Percentiles rank a stretch among this genome's conserved stretches.
Evolutionary conservation across 306 rosid genomes (phyloP).

Genomic region (Rosa rugosa): DNA sequence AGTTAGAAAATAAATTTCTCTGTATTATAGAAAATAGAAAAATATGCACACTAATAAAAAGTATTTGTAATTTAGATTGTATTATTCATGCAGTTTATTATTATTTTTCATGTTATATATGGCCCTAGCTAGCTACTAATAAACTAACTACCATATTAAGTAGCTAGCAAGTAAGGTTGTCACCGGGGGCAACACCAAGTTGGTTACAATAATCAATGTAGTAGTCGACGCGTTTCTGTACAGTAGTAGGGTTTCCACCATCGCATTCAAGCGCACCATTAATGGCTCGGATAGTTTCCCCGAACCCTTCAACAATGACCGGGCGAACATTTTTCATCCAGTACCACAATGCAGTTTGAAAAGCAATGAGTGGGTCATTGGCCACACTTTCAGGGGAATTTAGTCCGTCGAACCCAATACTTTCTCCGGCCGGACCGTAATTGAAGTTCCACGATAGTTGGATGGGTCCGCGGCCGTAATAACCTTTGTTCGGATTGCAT

Average conservation of each 20-base stretch:
- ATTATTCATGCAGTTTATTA: background rate
- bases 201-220: constrained; percentile 59
- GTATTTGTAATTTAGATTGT: too few relatives aligned
- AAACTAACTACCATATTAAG: background rate
- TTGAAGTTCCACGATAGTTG: constrained; percentile 91
- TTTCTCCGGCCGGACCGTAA: constrained; percentile 71
- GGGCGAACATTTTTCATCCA: constrained; percentile 69
- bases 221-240: constrained; percentile 47
- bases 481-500: constrained; percentile 63
- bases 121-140: too few relatives aligned
- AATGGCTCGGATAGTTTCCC: constrained; percentile 85
- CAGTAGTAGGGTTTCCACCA: constrained; percentile 51
- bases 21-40: too few relatives aligned
- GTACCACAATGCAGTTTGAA: constrained; percentile 83
- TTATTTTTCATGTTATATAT: too few relatives aligned
- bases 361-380: constrained; percentile 51
- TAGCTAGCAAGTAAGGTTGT: constrained; percentile 59
- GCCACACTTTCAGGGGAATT: constrained; percentile 72
- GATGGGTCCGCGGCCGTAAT: constrained; percentile 85
- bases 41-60: too few relatives aligned
- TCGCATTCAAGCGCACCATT: constrained; percentile 77
- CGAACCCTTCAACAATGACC: constrained; percentile 63
- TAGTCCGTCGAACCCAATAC: constrained; percentile 60
- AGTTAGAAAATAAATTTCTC: too few relatives aligned
- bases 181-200: constrained; percentile 67